Evolutionary conservation across 2,329 filamentous ascomycete species (phyloP), one percentile per base, ranked within the genome.

Genomic region (Fulvia fulva): DNA sequence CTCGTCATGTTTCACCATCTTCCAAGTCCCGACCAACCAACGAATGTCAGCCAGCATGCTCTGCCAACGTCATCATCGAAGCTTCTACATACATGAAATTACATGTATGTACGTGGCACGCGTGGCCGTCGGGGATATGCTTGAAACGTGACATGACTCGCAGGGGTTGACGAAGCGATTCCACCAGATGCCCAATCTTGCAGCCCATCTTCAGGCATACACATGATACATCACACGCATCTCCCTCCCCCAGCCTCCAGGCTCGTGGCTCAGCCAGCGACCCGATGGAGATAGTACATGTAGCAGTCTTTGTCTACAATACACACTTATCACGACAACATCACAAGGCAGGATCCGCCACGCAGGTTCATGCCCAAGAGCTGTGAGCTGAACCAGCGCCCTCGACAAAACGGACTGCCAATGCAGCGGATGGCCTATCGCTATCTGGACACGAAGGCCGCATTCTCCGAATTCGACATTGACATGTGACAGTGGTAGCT

Each of bases 21-120:
- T 4, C 7, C 37, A n/a, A n/a, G 37, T n/a, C 37, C 12, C 22
- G 4, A 23, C 44, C 44, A 47, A 47, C 19, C 25, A 26, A 23
- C 3, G 9, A 19, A 12, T 25, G 19, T 19, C 25, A 21, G 44
- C 21, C 1, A 4, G 47, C 25, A 7, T 19, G 16, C 16, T 32
- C 47, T 21, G 47, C 47, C 25, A 50, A 50, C 47, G 47, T 50
- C 47, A 50, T 32, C 47, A 50, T 32, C 47, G n/a, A 50, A 28
- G 26, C 26, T 25, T 50, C 16, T 26, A 23, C 16, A 46, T 22
- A 6, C n/a, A 44, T 7, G 6, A 16, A n/a, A n/a, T n/a, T n/a
- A n/a, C 41, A 44, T 22, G 41, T 22, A n/a, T n/a, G n/a, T n/a
- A n/a, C n/a, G n/a, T n/a, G n/a, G n/a, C n/a, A n/a, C n/a, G n/a